phyloP scores from a whole-genome alignment of 495 filamentous ascomycete species.

The Podospora fimiseda region DNA sequence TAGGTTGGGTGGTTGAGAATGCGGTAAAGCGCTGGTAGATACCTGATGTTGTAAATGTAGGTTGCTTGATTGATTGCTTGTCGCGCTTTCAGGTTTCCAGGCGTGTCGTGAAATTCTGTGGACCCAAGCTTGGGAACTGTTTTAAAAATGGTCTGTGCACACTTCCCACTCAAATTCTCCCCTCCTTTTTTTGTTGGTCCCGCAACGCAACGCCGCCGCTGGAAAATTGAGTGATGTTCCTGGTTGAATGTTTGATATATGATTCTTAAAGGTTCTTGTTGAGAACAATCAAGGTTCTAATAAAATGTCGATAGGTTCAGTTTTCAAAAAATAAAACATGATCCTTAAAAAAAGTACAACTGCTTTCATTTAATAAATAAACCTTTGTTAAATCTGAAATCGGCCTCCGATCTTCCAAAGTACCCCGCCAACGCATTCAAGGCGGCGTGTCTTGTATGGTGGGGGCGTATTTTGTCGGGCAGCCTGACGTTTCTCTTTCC shows the following conservation, averaged over 20 bases:
- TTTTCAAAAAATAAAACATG: no score
- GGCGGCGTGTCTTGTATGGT: no score
- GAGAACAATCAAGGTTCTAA: no score
- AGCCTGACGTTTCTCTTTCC: constrained; percentile 24
- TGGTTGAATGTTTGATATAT: no score
- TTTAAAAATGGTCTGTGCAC: constrained; percentile 8
- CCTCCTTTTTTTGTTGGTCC: constrained; percentile 2
- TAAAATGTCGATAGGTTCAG: no score
- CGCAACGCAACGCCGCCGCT: background rate
- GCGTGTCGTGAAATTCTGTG: constrained; percentile 12
- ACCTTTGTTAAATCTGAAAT: no score
- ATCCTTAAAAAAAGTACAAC: no score
- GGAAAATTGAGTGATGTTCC: background rate
- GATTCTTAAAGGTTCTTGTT: no score
- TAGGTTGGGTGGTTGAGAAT: background rate
- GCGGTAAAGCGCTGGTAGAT: constrained; percentile 2
- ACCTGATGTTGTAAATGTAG: no score
- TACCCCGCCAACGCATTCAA: no score
- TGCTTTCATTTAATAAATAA: no score
- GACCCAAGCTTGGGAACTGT: background rate
- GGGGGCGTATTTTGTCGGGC: constrained; percentile 10
- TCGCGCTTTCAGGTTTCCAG: constrained; percentile 10
- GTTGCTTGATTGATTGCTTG: constrained; percentile 6
- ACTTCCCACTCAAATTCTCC: constrained; percentile 6
- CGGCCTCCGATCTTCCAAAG: no score